Evolutionary conservation across 2,329 filamentous ascomycete genomes (phyloP).

Genomic region (Scytalidium lignicola): DNA sequence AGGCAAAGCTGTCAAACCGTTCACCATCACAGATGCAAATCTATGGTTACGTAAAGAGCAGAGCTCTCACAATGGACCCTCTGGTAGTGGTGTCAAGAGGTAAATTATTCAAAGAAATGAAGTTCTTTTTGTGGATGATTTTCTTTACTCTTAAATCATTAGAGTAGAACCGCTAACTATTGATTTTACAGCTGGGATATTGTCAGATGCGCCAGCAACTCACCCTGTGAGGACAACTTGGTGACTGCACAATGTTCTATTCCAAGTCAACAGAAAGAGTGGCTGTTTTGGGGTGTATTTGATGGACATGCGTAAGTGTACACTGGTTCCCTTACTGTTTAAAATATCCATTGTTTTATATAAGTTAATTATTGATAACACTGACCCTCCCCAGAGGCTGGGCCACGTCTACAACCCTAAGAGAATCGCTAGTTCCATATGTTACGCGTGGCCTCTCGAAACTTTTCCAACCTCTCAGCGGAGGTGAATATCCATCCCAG

Average conservation of each 20-base stretch:
- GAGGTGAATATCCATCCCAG: constrained; percentile 23
- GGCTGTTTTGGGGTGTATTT: constrained; percentile 28
- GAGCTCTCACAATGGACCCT: neutral
- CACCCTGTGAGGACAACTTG: neutral
- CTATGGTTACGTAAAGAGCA: neutral
- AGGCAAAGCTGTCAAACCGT: neutral
- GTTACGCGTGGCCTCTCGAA: constrained; percentile 32
- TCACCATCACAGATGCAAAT: neutral
- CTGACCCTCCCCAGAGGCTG: constrained; percentile 29
- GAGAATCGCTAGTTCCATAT: constrained; percentile 35
- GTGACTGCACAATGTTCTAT: neutral
- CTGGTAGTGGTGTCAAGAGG: neutral
- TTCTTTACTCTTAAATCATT: neutral
- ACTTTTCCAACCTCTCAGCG: constrained; percentile 23
- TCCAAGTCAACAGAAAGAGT: neutral
- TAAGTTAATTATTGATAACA: too few relatives aligned
- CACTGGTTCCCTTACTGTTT: too few relatives aligned
- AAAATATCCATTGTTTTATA: too few relatives aligned
- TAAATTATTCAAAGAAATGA: neutral
- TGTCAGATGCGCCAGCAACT: neutral
- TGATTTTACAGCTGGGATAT: neutral
- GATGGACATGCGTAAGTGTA: constrained; percentile 44
- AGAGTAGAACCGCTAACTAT: neutral
- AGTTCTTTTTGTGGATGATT: neutral
- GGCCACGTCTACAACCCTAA: constrained; percentile 36